Evolutionary conservation across 1,284 basidiomycete genomes (phyloP).

Genomic region (Irpex sp.): DNA sequence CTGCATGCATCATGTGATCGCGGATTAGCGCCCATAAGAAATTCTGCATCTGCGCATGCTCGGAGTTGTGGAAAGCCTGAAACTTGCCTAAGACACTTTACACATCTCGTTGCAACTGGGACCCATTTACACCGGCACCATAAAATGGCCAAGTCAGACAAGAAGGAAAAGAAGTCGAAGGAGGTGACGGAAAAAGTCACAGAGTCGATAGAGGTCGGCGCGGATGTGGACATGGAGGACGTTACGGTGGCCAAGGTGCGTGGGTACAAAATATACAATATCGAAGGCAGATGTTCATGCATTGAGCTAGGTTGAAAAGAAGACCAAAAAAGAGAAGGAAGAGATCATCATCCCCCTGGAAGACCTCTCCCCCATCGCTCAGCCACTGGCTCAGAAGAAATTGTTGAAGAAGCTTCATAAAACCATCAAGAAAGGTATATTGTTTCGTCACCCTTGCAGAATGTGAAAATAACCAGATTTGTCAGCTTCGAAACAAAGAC

Average conservation of each 20-base stretch:
- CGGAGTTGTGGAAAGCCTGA: too few relatives aligned
- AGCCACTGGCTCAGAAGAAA: conserved; percentile 88
- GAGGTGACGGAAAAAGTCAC: conserved; percentile 29
- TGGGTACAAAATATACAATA: background rate
- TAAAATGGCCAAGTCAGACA: conserved; percentile 62
- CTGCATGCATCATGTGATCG: background rate
- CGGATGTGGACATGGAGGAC: conserved; percentile 52
- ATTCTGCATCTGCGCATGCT: background rate
- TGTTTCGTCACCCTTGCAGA: background rate
- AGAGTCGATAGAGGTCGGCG: conserved; percentile 19
- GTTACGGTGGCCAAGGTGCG: conserved; percentile 38
- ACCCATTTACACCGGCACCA: background rate
- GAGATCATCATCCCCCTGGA: conserved; percentile 70
- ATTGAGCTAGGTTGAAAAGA: conserved; percentile 40
- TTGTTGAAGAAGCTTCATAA: conserved; percentile 89
- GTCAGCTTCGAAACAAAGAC: conserved; percentile 83
- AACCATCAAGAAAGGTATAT: conserved; percentile 83
- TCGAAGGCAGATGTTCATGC: background rate
- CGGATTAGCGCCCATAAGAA: background rate
- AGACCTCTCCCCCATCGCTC: conserved; percentile 85
- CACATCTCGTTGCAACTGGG: too few relatives aligned
- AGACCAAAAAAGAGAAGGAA: conserved; percentile 47
- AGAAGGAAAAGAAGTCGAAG: conserved; percentile 53
- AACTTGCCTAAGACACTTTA: background rate
- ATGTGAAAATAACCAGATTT: background rate